A percentile compares a stretch with the other conserved stretches of the same genome.
Evolutionary conservation across 2,329 filamentous ascomycete species (phyloP).

Genomic region (Juglanconis sp.): DNA sequence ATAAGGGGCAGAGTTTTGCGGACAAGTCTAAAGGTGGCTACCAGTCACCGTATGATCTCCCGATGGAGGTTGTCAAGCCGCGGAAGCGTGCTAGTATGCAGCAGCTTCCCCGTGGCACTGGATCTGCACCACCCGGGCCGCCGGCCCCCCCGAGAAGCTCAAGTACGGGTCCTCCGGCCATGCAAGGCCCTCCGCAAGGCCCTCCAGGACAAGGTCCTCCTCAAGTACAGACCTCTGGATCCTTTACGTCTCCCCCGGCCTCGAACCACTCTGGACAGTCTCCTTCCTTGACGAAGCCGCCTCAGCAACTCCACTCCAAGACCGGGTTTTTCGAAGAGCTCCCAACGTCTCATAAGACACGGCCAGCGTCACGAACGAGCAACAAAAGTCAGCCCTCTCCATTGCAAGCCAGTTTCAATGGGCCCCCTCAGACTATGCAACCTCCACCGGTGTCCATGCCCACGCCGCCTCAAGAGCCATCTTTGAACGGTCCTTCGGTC

Average conservation of each 20-base stretch:
- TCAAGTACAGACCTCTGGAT: slow-evolving; percentile 24
- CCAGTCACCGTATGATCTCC: slow-evolving; percentile 89
- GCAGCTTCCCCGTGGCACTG: slow-evolving; percentile 42
- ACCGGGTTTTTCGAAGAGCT: slow-evolving; percentile 76
- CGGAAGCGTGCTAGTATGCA: slow-evolving; percentile 62
- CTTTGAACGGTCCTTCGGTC: slow-evolving; percentile 21
- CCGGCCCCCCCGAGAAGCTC: slow-evolving; percentile 59
- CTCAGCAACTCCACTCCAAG: slow-evolving; percentile 36
- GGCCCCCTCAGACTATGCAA: slow-evolving; percentile 25
- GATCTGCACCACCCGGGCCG: slow-evolving; percentile 39
- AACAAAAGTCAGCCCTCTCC: slow-evolving; percentile 40
- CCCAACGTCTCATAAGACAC: slow-evolving; percentile 59
- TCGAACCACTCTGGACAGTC: slow-evolving; percentile 36
- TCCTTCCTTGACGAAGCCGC: slow-evolving; percentile 30
- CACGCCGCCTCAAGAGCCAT: slow-evolving; percentile 19
- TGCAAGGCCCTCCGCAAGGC: slow-evolving; percentile 24
- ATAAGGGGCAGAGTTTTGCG: slow-evolving; percentile 76
- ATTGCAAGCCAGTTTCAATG: slow-evolving; percentile 33
- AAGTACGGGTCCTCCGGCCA: slow-evolving; percentile 44
- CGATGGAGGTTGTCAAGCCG: slow-evolving; percentile 79
- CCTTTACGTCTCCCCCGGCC: slow-evolving; percentile 31
- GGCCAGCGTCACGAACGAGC: slow-evolving; percentile 56
- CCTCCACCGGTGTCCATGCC: slow-evolving; percentile 20
- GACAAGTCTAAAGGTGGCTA: slow-evolving; percentile 91
- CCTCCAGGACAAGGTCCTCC: slow-evolving; percentile 18